A percentile compares a stretch with the other conserved stretches of the same genome.
Evolutionary conservation across 139 green algal genomes (phyloP).

Genomic region (Medakamo hakoo): DNA sequence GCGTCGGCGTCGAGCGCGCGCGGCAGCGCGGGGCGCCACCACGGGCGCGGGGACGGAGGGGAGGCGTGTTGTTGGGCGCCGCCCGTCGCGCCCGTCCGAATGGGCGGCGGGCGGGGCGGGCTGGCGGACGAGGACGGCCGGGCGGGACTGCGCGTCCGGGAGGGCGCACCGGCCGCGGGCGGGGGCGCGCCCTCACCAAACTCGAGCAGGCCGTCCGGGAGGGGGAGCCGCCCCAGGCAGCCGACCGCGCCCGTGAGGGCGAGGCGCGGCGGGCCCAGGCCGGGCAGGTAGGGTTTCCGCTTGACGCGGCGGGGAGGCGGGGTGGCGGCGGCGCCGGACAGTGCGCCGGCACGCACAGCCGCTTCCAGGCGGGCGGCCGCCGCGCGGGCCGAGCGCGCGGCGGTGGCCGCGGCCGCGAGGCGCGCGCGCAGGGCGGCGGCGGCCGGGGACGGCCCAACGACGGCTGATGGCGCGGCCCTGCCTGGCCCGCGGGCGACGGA

Average conservation of each 20-base stretch:
- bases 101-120: neutral
- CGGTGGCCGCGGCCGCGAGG: neutral
- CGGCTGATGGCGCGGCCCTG: no score
- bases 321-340: neutral
- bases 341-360: no score
- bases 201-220: no score
- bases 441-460: no score
- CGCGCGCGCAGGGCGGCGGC: neutral
- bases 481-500: no score
- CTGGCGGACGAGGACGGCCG: neutral
- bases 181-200: no score
- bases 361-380: no score
- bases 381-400: no score
- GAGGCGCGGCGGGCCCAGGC: slow-evolving; percentile 16
- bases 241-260: slow-evolving; percentile 32
- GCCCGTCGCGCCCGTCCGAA: no score
- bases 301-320: neutral
- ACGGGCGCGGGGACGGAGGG: neutral
- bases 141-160: neutral
- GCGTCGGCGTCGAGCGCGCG: slow-evolving; percentile 7
- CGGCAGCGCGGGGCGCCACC: no score
- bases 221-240: slow-evolving; percentile 32
- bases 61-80: slow-evolving; percentile 3
- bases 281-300: slow-evolving; percentile 1
- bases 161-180: no score